Conservation (phyloP, 1,284 basidiomycete species). For the Mycena sp. region DNA sequence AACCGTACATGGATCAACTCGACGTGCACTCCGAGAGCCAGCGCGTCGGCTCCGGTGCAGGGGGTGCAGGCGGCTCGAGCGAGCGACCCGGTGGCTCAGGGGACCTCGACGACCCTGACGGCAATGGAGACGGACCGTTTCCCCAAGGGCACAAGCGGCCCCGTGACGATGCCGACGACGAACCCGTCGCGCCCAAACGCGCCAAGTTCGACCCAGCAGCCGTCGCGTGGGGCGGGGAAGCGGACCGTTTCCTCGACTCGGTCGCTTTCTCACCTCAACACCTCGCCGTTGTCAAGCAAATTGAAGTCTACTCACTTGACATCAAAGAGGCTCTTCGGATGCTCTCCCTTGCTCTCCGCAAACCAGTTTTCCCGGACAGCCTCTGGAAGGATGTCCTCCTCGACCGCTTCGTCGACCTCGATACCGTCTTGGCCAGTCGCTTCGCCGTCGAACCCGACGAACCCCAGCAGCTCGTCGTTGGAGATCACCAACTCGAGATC, state of each 20-base stretch:
- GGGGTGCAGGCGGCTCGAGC: background rate
- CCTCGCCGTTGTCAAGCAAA: background rate
- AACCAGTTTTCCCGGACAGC: background rate
- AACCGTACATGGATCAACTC: background rate
- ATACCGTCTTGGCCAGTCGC: no score
- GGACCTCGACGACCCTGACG: background rate
- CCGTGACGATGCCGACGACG: background rate
- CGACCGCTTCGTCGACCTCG: background rate
- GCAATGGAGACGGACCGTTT: background rate
- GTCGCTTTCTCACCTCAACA: background rate
- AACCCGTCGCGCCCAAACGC: background rate
- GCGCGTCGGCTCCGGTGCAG: background rate
- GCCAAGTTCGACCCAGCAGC: background rate
- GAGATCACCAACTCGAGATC: background rate
- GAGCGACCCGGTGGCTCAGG: no score
- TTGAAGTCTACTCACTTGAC: background rate
- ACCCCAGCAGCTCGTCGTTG: background rate
- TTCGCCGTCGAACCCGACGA: no score
- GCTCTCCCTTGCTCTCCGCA: background rate
- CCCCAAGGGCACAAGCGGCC: background rate
- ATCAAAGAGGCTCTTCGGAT: background rate
- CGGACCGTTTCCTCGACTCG: background rate
- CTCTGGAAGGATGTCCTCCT: background rate
- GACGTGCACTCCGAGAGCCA: background rate
- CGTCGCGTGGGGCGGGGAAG: background rate